Conservation (phyloP, 805 yeast species). For the Teunomyces kruisii region DNA sequence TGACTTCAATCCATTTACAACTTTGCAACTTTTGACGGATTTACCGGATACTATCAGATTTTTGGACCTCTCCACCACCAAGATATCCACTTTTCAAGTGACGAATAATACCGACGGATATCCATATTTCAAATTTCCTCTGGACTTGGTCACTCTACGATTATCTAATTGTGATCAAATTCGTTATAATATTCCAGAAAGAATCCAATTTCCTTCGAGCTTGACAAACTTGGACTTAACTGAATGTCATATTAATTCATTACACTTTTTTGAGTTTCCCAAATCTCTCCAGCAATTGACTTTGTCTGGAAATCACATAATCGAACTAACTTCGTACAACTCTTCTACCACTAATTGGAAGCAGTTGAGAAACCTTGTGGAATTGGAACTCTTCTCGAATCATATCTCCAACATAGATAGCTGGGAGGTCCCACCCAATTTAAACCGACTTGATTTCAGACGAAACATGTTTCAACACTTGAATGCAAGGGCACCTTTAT, state of each 20-base stretch:
- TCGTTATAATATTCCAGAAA: not conserved
- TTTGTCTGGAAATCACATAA: conserved; percentile 25
- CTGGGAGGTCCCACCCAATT: conserved; percentile 14
- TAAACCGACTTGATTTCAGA: conserved; percentile 22
- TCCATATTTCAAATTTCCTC: conserved; percentile 28
- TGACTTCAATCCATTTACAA: conserved; percentile 22
- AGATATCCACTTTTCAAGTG: conserved; percentile 15
- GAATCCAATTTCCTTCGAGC: conserved; percentile 22
- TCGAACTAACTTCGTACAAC: conserved; percentile 20
- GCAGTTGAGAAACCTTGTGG: conserved; percentile 19
- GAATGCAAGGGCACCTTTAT: conserved; percentile 5
- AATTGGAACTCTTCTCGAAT: conserved; percentile 25
- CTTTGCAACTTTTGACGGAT: conserved; percentile 14
- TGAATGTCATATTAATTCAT: conserved; percentile 19
- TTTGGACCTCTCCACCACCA: conserved; percentile 27
- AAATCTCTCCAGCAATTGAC: conserved; percentile 19
- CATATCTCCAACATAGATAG: conserved; percentile 14
- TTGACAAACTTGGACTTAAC: conserved; percentile 22
- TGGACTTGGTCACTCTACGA: conserved; percentile 19
- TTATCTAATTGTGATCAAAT: conserved; percentile 16
- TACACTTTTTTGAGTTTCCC: conserved; percentile 25
- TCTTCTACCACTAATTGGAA: conserved; percentile 20
- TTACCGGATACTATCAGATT: conserved; percentile 21
- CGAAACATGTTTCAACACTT: conserved; percentile 17
- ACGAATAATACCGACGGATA: conserved; percentile 10